phyloP scores from a whole-genome alignment of 345 rosid species.

The Dimocarpus longan region DNA sequence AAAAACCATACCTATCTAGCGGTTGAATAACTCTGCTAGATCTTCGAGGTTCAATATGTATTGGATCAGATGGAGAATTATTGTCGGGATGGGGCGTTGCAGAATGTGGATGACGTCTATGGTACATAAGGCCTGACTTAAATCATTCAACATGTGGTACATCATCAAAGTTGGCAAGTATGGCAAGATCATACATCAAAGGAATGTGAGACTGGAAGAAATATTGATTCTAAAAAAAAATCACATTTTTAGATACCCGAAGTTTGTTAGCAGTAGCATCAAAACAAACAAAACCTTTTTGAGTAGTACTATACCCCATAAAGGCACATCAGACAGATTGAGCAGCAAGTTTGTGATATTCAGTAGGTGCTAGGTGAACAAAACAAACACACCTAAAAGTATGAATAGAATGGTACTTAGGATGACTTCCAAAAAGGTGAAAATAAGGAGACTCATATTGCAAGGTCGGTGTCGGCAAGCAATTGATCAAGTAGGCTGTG shows the following conservation, averaged over 20 bases:
- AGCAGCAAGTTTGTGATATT: neutral
- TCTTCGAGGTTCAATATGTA: too few species aligned
- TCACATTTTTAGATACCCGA: neutral
- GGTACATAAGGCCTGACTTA: neutral
- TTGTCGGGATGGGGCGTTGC: neutral
- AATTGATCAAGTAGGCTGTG: too few species aligned
- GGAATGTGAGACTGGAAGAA: too few species aligned
- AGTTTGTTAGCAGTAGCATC: neutral
- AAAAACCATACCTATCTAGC: neutral
- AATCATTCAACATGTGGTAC: neutral
- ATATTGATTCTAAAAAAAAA: too few species aligned
- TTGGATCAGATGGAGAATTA: neutral
- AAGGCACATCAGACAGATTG: neutral
- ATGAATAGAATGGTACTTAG: neutral
- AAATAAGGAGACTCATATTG: too few species aligned
- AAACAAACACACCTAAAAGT: neutral
- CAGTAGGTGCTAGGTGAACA: neutral
- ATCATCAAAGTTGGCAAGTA: slow-evolving; percentile 1
- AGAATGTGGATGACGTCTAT: neutral
- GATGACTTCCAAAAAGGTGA: neutral
- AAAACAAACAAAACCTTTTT: neutral
- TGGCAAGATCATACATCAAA: neutral
- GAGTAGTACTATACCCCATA: neutral
- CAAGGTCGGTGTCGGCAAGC: too few species aligned
- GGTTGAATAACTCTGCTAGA: neutral